Evolutionary conservation across 345 rosid species (phyloP).

Genomic region (Brassica juncea): DNA sequence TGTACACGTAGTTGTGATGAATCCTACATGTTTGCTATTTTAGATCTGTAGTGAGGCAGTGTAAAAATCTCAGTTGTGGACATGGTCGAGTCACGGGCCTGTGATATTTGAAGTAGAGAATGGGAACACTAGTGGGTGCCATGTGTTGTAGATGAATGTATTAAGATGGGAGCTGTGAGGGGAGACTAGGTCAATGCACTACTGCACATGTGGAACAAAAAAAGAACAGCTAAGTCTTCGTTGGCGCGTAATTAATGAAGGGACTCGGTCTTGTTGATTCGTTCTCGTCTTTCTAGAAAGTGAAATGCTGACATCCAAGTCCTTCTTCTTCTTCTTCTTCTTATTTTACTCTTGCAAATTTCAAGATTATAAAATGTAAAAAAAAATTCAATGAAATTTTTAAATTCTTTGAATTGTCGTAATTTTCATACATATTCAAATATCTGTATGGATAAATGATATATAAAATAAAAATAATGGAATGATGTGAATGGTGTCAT

Average conservation of each 20-base stretch:
- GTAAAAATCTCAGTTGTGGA: conserved; percentile 4
- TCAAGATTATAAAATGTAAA: not conserved
- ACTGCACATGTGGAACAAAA: conserved; percentile 25
- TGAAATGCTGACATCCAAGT: conserved; percentile 19
- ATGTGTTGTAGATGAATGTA: conserved; percentile 19
- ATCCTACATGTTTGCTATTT: not conserved
- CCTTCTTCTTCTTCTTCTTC: not conserved
- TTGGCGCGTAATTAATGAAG: conserved; percentile 35
- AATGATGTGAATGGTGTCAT: conserved; percentile 4
- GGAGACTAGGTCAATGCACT: conserved; percentile 36
- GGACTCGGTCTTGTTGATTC: conserved; percentile 37
- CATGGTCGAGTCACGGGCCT: not conserved
- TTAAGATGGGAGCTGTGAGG: conserved; percentile 16
- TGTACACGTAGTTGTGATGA: conserved; percentile 17
- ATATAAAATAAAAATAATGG: not conserved
- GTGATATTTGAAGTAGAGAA: not conserved
- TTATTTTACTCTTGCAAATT: not conserved
- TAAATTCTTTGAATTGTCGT: not conserved
- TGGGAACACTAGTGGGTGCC: not conserved
- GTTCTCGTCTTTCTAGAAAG: conserved; percentile 34
- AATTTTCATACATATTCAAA: not conserved
- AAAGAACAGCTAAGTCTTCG: conserved; percentile 36
- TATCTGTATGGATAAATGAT: not conserved
- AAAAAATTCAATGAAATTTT: not conserved
- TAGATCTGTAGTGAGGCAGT: not conserved